A percentile compares a stretch with the other conserved stretches of the same genome.
Conservation (phyloP, 805 yeast genomes). For the Lipomyces japonicus region DNA sequence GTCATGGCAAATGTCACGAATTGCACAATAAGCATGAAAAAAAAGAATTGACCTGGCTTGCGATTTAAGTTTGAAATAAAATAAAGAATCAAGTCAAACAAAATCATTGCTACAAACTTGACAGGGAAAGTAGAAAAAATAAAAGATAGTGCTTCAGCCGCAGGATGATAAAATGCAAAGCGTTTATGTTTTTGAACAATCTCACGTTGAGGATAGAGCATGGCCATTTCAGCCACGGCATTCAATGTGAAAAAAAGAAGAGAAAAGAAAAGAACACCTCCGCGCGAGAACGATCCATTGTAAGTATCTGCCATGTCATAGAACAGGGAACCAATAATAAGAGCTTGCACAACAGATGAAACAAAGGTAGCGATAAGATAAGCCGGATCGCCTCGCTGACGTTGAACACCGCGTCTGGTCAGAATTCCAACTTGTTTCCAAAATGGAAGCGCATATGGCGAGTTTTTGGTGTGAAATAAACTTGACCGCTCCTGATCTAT, state of each 20-base stretch:
- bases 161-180: constrained; percentile 56
- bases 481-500: constrained; percentile 40
- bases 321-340: constrained; percentile 61
- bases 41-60: constrained; percentile 53
- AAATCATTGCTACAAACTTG: constrained; percentile 44
- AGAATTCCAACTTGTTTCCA: constrained; percentile 44
- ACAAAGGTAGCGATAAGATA: constrained; percentile 45
- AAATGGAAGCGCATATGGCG: constrained; percentile 46
- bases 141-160: constrained; percentile 62
- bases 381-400: constrained; percentile 54
- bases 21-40: constrained; percentile 45
- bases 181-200: constrained; percentile 57
- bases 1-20: constrained; percentile 53
- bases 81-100: constrained; percentile 50
- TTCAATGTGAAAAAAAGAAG: constrained; percentile 46
- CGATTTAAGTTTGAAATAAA: constrained; percentile 54
- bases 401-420: constrained; percentile 39
- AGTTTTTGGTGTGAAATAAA: constrained; percentile 42
- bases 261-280: constrained; percentile 62
- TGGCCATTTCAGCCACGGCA: constrained; percentile 45
- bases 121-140: constrained; percentile 57
- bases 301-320: constrained; percentile 51
- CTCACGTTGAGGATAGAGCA: constrained; percentile 48
- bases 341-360: constrained; percentile 52
- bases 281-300: constrained; percentile 57